phyloP scores from a whole-genome alignment of 164 flowering plant species.

The grape (Vitis vinifera) region ASM3070453v1 NC_081816.1:9430001-9430500 shows the following conservation, averaged over 20 bases:
- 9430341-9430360: slow-evolving; percentile 62
- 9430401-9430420: slow-evolving; percentile 60
- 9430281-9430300: slow-evolving; percentile 57
- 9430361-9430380: slow-evolving; percentile 86
- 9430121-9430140: slow-evolving; percentile 68
- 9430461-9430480: slow-evolving; percentile 87
- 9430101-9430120: slow-evolving; percentile 55
- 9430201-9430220: slow-evolving; percentile 72
- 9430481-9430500: slow-evolving; percentile 59
- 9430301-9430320: slow-evolving; percentile 48
- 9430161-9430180: slow-evolving; percentile 48
- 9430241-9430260: slow-evolving; percentile 44
- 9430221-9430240: slow-evolving; percentile 65
- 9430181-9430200: slow-evolving; percentile 46
- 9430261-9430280: slow-evolving; percentile 71
- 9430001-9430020: slow-evolving; percentile 34
- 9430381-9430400: slow-evolving; percentile 77
- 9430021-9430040: slow-evolving; percentile 66
- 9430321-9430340: slow-evolving; percentile 59
- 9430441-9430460: slow-evolving; percentile 65
- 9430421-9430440: slow-evolving; percentile 46
- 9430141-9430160: slow-evolving; percentile 85
- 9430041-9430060: slow-evolving; percentile 86
- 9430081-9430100: slow-evolving; percentile 57
- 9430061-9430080: slow-evolving; percentile 80